Conservation (phyloP, 2,329 filamentous ascomycete genomes). For the Fusarium anthophilum region DNA sequence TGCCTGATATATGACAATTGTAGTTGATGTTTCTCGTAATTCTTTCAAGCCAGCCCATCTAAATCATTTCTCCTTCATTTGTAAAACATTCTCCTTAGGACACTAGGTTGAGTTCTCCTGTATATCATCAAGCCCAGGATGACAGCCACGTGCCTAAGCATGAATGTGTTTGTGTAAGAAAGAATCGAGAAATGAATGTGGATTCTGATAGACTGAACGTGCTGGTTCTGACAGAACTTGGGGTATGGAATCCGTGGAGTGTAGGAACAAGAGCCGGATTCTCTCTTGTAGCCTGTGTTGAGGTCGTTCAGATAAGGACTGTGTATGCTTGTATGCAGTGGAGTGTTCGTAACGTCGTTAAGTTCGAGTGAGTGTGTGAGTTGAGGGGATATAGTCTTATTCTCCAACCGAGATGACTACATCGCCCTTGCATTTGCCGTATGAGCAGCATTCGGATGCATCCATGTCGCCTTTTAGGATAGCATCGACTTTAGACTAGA, state of each 20-base stretch:
- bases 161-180: neutral
- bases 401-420: constrained; percentile 58
- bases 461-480: constrained; percentile 60
- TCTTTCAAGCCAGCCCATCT: neutral
- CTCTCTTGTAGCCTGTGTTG: neutral
- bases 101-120: neutral
- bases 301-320: neutral
- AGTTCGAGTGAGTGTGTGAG: neutral
- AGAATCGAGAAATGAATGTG: neutral
- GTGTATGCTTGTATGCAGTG: neutral
- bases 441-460: constrained; percentile 63
- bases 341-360: constrained; percentile 37
- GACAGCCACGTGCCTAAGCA: neutral
- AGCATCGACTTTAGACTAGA: constrained; percentile 48
- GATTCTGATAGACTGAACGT: neutral
- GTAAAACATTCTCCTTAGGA: neutral
- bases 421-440: constrained; percentile 61
- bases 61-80: neutral
- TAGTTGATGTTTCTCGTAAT: neutral
- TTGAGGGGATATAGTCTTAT: constrained; percentile 12
- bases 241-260: neutral
- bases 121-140: neutral
- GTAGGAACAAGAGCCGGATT: neutral
- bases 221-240: neutral
- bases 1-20: neutral